These are phyloP conservation scores for Tetraselmis chui DNA, from an alignment of 139 green algal species.

Conservation along the genomic window DNA sequence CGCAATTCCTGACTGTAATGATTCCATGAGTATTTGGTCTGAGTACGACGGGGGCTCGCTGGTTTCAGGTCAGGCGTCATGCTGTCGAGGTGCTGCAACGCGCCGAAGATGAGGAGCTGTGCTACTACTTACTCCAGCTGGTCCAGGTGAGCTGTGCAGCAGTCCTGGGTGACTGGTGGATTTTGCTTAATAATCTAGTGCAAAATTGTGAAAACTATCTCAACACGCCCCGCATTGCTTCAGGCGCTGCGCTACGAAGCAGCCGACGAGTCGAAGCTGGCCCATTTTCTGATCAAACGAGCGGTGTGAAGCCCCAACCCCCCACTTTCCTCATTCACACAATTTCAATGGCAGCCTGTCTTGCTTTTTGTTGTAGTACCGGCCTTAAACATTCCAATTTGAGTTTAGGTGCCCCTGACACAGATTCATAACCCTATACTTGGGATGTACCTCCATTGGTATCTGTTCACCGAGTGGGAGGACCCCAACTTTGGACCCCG, in stretches of 20 bases:
- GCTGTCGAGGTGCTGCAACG: conserved; percentile 58
- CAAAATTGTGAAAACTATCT: too few relatives aligned
- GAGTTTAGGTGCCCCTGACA: too few relatives aligned
- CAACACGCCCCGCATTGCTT: too few relatives aligned
- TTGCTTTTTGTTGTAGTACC: too few relatives aligned
- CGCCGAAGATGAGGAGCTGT: conserved; percentile 81
- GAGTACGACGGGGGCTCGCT: too few relatives aligned
- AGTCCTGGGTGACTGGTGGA: background rate
- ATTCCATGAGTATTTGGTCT: too few relatives aligned
- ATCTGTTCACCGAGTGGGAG: conserved; percentile 79
- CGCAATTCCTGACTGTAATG: too few relatives aligned
- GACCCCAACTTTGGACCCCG: conserved; percentile 61
- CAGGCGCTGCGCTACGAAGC: conserved; percentile 89
- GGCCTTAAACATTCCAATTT: too few relatives aligned
- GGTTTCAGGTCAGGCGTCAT: conserved; percentile 58
- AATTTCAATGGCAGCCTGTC: background rate
- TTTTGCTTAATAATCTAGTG: too few relatives aligned
- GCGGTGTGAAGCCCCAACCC: conserved; percentile 18
- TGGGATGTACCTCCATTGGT: conserved; percentile 82
- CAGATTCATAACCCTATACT: conserved; percentile 42
- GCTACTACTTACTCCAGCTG: conserved; percentile 88
- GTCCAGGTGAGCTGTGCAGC: conserved; percentile 47
- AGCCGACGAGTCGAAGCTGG: conserved; percentile 47
- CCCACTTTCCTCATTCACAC: background rate
- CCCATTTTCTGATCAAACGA: conserved; percentile 68